Evolutionary conservation across 2,329 filamentous ascomycete species (phyloP).

Genomic region (Leptographium flavum): DNA sequence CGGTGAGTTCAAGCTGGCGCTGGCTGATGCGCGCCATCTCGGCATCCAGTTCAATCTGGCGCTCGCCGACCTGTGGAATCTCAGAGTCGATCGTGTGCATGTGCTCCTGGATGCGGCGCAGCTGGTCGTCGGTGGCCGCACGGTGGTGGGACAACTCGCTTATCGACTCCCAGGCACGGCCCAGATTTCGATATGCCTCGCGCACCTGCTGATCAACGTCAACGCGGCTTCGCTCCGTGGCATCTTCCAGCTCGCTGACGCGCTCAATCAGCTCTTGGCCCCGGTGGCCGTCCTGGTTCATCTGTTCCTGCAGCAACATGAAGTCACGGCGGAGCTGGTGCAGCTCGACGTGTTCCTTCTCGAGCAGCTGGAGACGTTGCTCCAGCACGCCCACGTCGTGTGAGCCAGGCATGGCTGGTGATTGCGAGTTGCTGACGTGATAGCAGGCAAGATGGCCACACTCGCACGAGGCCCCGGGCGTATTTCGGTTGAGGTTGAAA

Average conservation of each 20-base stretch:
- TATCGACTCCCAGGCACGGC: constrained; percentile 37
- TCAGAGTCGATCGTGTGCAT: constrained; percentile 25
- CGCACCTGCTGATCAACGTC: constrained; percentile 39
- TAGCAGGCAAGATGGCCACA: constrained; percentile 48
- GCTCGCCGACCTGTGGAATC: constrained; percentile 30
- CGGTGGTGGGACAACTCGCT: constrained; percentile 27
- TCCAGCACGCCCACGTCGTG: constrained; percentile 34
- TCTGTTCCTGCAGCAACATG: constrained; percentile 11
- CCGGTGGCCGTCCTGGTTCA: constrained; percentile 16
- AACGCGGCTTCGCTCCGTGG: constrained; percentile 35
- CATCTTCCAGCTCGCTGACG: constrained; percentile 38
- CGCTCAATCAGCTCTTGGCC: constrained; percentile 25
- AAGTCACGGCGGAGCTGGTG: constrained; percentile 16
- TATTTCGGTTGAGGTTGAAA: constrained; percentile 38
- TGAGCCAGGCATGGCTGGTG: constrained; percentile 21
- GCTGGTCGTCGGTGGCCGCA: constrained; percentile 21
- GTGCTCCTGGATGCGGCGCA: constrained; percentile 25
- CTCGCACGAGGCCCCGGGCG: constrained; percentile 40
- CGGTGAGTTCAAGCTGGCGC: constrained; percentile 31
- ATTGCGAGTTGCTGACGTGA: constrained; percentile 34
- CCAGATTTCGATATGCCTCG: constrained; percentile 38
- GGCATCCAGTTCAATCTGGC: constrained; percentile 29
- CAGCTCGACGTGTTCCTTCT: constrained; percentile 24
- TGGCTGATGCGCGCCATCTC: constrained; percentile 32
- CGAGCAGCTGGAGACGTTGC: constrained; percentile 28